Evolutionary conservation across 2,329 filamentous ascomycete species (phyloP).

Genomic region (Trichoderma guizhouense): DNA sequence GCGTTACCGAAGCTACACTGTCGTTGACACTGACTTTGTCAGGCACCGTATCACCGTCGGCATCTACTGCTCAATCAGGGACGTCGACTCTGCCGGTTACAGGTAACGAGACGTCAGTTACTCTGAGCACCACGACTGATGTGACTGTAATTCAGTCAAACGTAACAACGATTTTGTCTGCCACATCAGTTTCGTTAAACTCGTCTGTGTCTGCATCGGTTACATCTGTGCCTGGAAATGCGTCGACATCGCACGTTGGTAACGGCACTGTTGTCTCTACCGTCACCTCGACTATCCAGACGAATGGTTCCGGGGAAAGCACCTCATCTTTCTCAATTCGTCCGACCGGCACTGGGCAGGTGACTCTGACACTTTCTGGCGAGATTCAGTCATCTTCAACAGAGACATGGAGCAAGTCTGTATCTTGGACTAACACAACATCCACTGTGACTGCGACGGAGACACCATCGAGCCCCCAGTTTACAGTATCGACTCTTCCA

Average conservation of each 20-base stretch:
- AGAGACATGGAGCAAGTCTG: background rate
- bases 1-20: conserved; percentile 2
- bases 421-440: conserved; percentile 8
- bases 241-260: background rate
- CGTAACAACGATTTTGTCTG: background rate
- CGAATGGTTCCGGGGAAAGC: background rate
- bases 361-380: background rate
- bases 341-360: background rate
- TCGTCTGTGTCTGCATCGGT: background rate
- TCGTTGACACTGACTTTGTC: conserved; percentile 7
- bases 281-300: background rate
- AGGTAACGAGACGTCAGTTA: conserved; percentile 3
- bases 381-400: conserved; percentile 3
- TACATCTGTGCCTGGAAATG: background rate
- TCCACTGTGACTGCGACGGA: conserved; percentile 9
- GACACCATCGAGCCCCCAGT: background rate
- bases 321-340: background rate
- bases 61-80: background rate
- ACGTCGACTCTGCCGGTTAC: conserved; percentile 3
- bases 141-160: background rate
- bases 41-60: conserved; percentile 1
- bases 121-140: background rate
- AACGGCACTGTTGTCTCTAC: background rate
- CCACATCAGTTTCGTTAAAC: background rate
- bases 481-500: background rate